Evolutionary conservation across 305 asterid species (phyloP), one percentile per base, ranked within the genome.

Genomic region (Fraxinus sp.): DNA sequence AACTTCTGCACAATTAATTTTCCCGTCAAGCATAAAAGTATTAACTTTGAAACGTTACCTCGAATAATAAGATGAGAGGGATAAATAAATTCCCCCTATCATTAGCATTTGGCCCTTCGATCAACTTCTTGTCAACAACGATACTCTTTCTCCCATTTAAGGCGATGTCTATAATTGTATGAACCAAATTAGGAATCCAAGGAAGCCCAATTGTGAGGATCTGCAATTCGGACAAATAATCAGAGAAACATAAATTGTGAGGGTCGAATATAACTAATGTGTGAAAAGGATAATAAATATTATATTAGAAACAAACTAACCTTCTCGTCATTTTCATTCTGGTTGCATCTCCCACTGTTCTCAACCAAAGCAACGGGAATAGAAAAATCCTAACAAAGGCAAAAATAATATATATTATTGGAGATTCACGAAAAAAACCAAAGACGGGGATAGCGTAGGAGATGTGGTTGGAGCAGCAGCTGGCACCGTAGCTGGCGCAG

Each of bases 281-380:
- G 41, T 14, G 35, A 79, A 76, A 10, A 13, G 33, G 32, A 44
- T 16, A 46, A 22, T 10, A 26, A 49, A 44, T 7, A 26, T 13
- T 62, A 22, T 28, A 68, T 6, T 37, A 30, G 75, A 83, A 81
- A 39, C 72, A 41, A 14, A 41, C 85, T 52, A 33, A 95, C 98
- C 98, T 95, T 97, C 87, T 95, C 99, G 6, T 93, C 98, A 62
- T 81, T 68, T 73, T 97, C 97, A 82, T 97, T 97, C 96, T 93
- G 93, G 90, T 87, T 90, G 80, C 99, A 95, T 86, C 99, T 92
- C 83, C 97, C 97, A 28, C 97, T 97, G 87, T 97, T 97, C 90
- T 97, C 98, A 84, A 93, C 98, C 92, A 97, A 89, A 80, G 93
- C 97, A 79, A 95, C 94, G 10, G 97, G 94, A 80, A 95, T 86